Base-by-base conservation (phyloP, 2,329 filamentous ascomycete species). In the Epicoccum nigrum region DNA sequence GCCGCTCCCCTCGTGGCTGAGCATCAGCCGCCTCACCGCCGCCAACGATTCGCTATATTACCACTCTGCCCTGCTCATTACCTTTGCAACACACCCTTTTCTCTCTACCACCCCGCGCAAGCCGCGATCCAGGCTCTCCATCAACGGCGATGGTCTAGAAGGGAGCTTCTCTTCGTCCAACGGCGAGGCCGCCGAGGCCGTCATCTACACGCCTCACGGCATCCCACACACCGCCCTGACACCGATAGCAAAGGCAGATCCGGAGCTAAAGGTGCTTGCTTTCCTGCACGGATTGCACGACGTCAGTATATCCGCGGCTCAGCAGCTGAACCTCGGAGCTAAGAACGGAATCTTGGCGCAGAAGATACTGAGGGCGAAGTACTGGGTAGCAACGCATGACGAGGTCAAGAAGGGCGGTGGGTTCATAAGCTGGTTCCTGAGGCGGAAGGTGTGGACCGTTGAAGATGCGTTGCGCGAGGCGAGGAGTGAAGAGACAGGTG, bases 311-410 rank as follows among this genome's bases (percentile, higher is more conserved):
- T 72, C 73, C 1, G 64, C 68, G 4, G 69, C 73, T 16, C 80
- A 83, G 62, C 84, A 87, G 66, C 72, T 87, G 27, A 88, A 88
- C 55, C 77, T 87, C 13, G 86, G 86, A 2, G 85, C 80, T 0
- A 74, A 81, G 51, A 88, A 87, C 60, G 86, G 83, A 0, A 69
- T 86, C 13, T 74, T 80, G 50, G 81, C 82, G 3, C 83, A 83
- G 51, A 69, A 76, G 13, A 69, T 79, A 4, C 69, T 83, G 23
- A 73, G 76, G 2, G 81, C 83, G 0, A 80, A 75, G 57, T 88
- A 87, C 60, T 88, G 85, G 86, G 71, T 88, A 15, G 80, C 79
- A 0, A 88, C 86, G 20, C 85, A 88, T 59, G 85, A 87, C 57
- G 85, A 87, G 67, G 73, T 82, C 4, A 87, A 87, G 69, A 78